Evolutionary conservation across 441 rosid genomes (phyloP).

Genomic region (Dalechampia spathulata): DNA sequence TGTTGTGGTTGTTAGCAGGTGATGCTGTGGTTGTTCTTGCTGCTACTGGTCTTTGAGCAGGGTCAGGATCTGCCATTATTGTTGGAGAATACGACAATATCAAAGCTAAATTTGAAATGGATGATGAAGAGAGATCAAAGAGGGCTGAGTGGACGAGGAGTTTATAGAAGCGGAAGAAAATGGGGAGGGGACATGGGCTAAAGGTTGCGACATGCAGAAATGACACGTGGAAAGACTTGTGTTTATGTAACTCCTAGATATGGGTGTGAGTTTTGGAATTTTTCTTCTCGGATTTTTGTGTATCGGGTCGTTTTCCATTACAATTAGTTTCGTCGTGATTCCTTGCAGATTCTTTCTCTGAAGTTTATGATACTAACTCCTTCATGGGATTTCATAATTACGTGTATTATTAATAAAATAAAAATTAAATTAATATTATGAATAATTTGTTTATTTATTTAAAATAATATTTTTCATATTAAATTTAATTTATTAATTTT

Average conservation of each 20-base stretch:
- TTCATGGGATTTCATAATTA: too few species aligned
- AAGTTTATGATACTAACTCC: too few species aligned
- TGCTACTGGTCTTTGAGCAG: conserved; percentile 28
- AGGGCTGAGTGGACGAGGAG: neutral
- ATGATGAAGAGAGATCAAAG: neutral
- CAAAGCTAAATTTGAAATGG: neutral
- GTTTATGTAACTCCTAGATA: conserved; percentile 6
- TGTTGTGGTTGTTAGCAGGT: too few species aligned
- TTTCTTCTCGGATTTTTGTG: conserved; percentile 1
- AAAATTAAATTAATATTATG: too few species aligned
- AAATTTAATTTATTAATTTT: too few species aligned
- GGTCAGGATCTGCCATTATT: conserved; percentile 59
- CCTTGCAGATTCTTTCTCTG: neutral
- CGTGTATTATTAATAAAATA: too few species aligned
- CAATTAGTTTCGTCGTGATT: too few species aligned
- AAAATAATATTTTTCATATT: too few species aligned
- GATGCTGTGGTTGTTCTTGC: conserved; percentile 19
- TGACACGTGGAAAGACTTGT: conserved; percentile 35
- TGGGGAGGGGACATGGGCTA: conserved; percentile 14
- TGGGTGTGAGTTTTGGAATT: conserved; percentile 12
- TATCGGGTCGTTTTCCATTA: neutral
- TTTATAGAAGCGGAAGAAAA: neutral
- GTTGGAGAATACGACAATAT: too few species aligned
- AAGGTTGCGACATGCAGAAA: conserved; percentile 34
- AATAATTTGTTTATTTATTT: too few species aligned